Percentiles rank a stretch among this genome's conserved stretches.
Conservation (phyloP, 2,329 filamentous ascomycete genomes). For the Exophiala sp. region DNA sequence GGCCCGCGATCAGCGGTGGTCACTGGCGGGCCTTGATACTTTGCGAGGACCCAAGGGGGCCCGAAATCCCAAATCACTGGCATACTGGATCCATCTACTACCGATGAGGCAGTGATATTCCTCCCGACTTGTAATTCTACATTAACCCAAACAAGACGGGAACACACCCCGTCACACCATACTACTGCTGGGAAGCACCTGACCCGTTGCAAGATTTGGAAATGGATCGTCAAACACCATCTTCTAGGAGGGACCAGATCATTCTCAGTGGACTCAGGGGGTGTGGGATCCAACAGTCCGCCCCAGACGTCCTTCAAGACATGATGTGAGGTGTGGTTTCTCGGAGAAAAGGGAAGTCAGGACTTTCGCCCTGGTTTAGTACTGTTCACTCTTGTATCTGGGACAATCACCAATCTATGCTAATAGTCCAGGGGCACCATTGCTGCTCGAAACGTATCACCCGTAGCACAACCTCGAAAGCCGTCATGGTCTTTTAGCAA, state of each 20-base stretch:
- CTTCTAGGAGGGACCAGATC: background rate
- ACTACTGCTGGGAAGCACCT: constrained; percentile 1
- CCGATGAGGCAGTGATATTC: background rate
- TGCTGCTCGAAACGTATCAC: no score
- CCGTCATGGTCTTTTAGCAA: background rate
- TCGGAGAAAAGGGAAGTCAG: background rate
- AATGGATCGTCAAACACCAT: constrained; percentile 3
- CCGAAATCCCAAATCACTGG: background rate
- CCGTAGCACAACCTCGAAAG: background rate
- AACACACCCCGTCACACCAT: constrained; percentile 12
- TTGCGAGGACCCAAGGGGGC: no score
- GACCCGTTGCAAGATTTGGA: constrained; percentile 1
- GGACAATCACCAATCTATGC: no score
- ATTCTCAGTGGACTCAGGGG: background rate
- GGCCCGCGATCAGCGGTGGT: background rate
- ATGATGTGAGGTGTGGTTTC: background rate
- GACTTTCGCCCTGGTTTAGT: no score
- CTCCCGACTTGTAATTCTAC: background rate
- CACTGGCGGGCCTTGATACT: background rate
- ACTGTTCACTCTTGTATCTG: no score
- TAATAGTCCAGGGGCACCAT: no score
- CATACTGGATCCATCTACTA: background rate
- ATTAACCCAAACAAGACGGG: constrained; percentile 1
- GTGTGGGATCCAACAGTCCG: background rate
- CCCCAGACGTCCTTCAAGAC: background rate